Base-by-base conservation (phyloP, 2,329 filamentous ascomycete genomes). In the Graphilbum fragrans region DNA sequence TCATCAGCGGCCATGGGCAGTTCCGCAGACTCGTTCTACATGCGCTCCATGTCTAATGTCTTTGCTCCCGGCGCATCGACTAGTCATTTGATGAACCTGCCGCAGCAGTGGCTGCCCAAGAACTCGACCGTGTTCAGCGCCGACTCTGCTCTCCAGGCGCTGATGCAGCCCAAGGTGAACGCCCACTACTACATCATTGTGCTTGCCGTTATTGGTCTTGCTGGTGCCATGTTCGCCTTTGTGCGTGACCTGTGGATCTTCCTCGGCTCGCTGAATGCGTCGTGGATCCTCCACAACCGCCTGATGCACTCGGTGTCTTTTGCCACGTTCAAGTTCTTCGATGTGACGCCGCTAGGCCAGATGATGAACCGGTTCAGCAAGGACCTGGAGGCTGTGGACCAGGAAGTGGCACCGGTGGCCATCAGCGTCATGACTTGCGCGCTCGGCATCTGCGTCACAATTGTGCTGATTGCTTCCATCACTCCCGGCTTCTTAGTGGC, bases 351-450 rank as follows among this genome's bases (percentile, higher is more conserved):
- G 3, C 74, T 96, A 0, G 92, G 92, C 12, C 90, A 95, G 61
- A 72, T 98, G 53, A 96, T 96, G 81, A 98, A 98, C 61, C 79
- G 92, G 18, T 98, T 98, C 64, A 96, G 90, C 58, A 96, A 96
- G 61, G 92, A 98, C 58, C 75, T 98, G 14, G 88, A 98, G 58
- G 80, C 87, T 11, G 73, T 98, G 18, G 92, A 98, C 51, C 92
- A 98, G 58, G 92, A 98, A 59, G 85, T 98, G 44, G 88, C 92
- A 1, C 86, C 88, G 3, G 80, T 93, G 33, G 90, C 92, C 19
- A 88, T 96, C 50, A 75, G 77, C 41, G 73, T 81, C 40, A 74
- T 81, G 60, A 70, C 67, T n/a, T 81, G 74, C 51, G 71, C 66
- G 1, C 62, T 81, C 45, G 74, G 69, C 25, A 72, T 96, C 35